A percentile compares a stretch with the other conserved stretches of the same genome.
Conservation (phyloP, 106 monocot species). For the Dendrobium huoshanense region DNA sequence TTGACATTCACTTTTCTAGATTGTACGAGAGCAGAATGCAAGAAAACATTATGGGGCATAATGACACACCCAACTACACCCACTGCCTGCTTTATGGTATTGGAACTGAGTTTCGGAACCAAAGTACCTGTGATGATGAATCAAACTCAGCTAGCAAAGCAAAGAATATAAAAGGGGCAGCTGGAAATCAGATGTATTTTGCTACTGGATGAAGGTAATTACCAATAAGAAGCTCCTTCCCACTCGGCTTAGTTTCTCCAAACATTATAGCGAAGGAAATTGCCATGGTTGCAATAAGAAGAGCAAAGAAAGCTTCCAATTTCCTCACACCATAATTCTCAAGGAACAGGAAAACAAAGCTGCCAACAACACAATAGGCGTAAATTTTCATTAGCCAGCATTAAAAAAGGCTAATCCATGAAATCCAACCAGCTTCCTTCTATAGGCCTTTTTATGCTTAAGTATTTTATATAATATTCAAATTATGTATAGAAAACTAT, state of each 20-base stretch:
- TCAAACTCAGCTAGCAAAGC: background rate
- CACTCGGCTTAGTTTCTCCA: constrained; percentile 61
- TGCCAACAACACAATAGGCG: constrained; percentile 16
- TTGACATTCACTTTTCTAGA: constrained; percentile 60
- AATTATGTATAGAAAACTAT: background rate
- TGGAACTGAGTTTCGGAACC: constrained; percentile 71
- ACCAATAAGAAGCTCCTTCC: constrained; percentile 68
- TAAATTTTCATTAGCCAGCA: background rate
- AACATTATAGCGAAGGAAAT: constrained; percentile 83
- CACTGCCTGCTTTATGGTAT: constrained; percentile 73
- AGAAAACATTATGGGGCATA: constrained; percentile 88
- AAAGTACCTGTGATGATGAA: constrained; percentile 39
- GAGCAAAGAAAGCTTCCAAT: constrained; percentile 69
- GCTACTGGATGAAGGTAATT: background rate
- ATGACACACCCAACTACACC: constrained; percentile 76
- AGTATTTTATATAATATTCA: background rate
- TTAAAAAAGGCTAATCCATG: background rate
- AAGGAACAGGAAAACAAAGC: constrained; percentile 74
- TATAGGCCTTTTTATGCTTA: background rate
- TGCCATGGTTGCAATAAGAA: constrained; percentile 74
- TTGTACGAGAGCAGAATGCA: constrained; percentile 88
- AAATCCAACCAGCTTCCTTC: background rate
- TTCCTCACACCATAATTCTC: constrained; percentile 89
- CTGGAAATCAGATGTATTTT: background rate
- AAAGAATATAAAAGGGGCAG: background rate